Percentiles rank a stretch among this genome's conserved stretches.
These are phyloP conservation scores for Heliamphora pulchella DNA, from an alignment of 179 eudicot species.

Conservation along the genomic window DNA sequence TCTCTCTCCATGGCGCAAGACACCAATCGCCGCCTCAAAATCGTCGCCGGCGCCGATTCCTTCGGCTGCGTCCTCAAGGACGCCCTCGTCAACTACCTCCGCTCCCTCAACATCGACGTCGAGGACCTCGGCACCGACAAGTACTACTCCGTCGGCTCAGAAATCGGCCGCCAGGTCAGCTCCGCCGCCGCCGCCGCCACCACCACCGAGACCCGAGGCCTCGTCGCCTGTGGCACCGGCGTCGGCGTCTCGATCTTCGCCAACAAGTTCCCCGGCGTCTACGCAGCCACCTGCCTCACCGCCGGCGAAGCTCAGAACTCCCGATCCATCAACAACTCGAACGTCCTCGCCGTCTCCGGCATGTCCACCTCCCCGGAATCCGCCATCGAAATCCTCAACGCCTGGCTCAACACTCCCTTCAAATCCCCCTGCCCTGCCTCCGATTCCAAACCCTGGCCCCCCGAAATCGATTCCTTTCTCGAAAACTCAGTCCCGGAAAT, in stretches of 20 bases:
- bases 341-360: conserved; percentile 81
- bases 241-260: conserved; percentile 83
- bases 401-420: conserved; percentile 63
- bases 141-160: conserved; percentile 64
- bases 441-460: conserved; percentile 52
- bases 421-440: conserved; percentile 82
- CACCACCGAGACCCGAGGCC: conserved; percentile 39
- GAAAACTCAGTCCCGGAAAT: conserved; percentile 49
- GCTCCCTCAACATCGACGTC: conserved; percentile 57
- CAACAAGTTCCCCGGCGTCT: conserved; percentile 74
- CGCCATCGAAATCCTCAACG: conserved; percentile 51
- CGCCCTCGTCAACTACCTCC: conserved; percentile 56
- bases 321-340: conserved; percentile 75
- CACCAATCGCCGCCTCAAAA: conserved; percentile 32
- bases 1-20: conserved; percentile 19
- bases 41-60: conserved; percentile 77
- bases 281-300: conserved; percentile 66
- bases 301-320: conserved; percentile 60
- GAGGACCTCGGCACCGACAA: conserved; percentile 70
- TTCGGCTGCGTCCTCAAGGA: conserved; percentile 63
- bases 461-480: conserved; percentile 47
- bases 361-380: conserved; percentile 39
- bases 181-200: conserved; percentile 18
- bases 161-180: conserved; percentile 57
- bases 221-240: conserved; percentile 78